These are phyloP conservation scores for Cadophora malorum DNA, from an alignment of 2,329 filamentous ascomycete genomes.

Conservation along the genomic window DNA sequence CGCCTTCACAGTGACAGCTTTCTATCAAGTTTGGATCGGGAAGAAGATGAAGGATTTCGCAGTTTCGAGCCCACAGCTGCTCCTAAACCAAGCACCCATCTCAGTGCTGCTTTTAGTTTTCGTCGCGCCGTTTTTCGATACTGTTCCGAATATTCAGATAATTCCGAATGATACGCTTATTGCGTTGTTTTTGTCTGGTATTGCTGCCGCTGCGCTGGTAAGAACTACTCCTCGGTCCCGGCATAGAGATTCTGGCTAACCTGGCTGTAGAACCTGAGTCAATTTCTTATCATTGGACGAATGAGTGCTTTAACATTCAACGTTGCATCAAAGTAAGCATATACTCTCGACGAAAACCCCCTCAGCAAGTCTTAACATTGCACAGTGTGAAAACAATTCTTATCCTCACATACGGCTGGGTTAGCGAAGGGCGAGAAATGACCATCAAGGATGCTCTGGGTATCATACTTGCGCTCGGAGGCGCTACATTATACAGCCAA, in stretches of 20 bases:
- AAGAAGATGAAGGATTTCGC: slow-evolving; percentile 54
- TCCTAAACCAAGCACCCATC: slow-evolving; percentile 54
- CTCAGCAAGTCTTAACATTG: slow-evolving; percentile 21
- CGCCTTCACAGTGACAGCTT: slow-evolving; percentile 52
- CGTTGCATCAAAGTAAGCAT: slow-evolving; percentile 43
- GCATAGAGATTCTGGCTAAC: slow-evolving; percentile 30
- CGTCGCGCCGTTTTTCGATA: slow-evolving; percentile 52
- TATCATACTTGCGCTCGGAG: slow-evolving; percentile 52
- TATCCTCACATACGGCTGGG: slow-evolving; percentile 53
- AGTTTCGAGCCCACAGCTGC: slow-evolving; percentile 51
- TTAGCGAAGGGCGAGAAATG: slow-evolving; percentile 51
- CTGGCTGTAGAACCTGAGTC: slow-evolving; percentile 44
- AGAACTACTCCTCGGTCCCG: neutral
- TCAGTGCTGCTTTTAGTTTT: slow-evolving; percentile 52
- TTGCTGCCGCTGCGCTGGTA: slow-evolving; percentile 50
- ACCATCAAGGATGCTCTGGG: slow-evolving; percentile 50
- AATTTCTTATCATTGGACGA: slow-evolving; percentile 48
- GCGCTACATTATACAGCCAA: slow-evolving; percentile 54
- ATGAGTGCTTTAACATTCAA: slow-evolving; percentile 45
- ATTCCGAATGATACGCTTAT: slow-evolving; percentile 50
- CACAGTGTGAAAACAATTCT: slow-evolving; percentile 54
- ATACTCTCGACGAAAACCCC: neutral
- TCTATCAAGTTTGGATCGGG: slow-evolving; percentile 56
- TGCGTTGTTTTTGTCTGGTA: slow-evolving; percentile 49
- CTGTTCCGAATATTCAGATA: slow-evolving; percentile 35